phyloP scores from a whole-genome alignment of 805 yeast species.

The Starmerella bacillaris region DNA sequence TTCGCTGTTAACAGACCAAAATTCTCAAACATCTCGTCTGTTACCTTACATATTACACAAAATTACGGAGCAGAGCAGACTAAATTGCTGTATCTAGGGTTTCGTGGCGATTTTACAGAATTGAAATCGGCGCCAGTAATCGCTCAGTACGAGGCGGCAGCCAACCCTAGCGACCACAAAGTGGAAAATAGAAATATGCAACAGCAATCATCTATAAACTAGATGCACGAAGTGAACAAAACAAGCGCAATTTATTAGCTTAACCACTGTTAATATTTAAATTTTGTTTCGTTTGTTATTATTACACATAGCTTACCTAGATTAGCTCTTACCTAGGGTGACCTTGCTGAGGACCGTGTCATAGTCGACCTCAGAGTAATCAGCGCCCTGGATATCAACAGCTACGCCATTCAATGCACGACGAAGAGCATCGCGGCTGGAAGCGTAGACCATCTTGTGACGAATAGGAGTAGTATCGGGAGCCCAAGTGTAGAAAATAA shows the following conservation, averaged over 20 bases:
- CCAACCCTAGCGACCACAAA: slow-evolving; percentile 79
- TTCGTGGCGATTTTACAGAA: slow-evolving; percentile 41
- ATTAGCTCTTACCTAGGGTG: slow-evolving; percentile 48
- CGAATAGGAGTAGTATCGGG: slow-evolving; percentile 95
- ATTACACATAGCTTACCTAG: too few species aligned
- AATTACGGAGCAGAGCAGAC: slow-evolving; percentile 45
- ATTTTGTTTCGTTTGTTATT: too few species aligned
- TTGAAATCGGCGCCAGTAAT: slow-evolving; percentile 51
- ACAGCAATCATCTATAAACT: too few species aligned
- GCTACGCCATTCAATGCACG: slow-evolving; percentile 91
- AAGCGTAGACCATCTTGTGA: slow-evolving; percentile 90
- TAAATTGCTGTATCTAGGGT: slow-evolving; percentile 49
- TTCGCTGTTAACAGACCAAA: slow-evolving; percentile 59
- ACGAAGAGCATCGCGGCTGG: slow-evolving; percentile 96
- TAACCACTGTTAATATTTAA: neutral
- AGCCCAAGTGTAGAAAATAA: slow-evolving; percentile 73
- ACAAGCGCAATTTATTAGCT: too few species aligned
- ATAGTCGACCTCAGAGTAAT: slow-evolving; percentile 88
- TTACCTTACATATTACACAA: slow-evolving; percentile 51
- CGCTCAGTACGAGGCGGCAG: slow-evolving; percentile 73
- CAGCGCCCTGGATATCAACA: slow-evolving; percentile 94
- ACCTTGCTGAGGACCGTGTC: slow-evolving; percentile 84
- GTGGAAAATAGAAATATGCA: slow-evolving; percentile 16
- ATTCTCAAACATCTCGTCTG: slow-evolving; percentile 49
- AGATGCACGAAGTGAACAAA: too few species aligned